Conservation (phyloP, 768 basidiomycete genomes). For the Mycena galericulata region DNA sequence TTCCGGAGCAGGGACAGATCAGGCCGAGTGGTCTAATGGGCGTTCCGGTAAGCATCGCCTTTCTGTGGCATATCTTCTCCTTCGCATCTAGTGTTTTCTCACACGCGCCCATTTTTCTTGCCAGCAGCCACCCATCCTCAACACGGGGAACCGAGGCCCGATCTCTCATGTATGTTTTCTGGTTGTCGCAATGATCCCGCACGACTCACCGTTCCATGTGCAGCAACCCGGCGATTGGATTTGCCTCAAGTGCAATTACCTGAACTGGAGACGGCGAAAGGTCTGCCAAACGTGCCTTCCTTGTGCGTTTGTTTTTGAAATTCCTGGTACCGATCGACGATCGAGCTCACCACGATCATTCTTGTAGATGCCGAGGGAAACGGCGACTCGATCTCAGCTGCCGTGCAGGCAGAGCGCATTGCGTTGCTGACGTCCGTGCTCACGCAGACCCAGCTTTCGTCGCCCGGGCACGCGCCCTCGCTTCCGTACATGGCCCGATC, state of each 20-base stretch:
- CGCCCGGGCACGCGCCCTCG: constrained; percentile 35
- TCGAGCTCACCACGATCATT: constrained; percentile 17
- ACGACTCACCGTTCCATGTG: constrained; percentile 27
- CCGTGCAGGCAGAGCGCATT: constrained; percentile 88
- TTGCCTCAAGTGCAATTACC: constrained; percentile 86
- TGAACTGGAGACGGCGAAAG: constrained; percentile 89
- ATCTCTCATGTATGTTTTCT: constrained; percentile 83
- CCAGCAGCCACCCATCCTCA: constrained; percentile 87
- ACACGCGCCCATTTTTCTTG: constrained; percentile 15
- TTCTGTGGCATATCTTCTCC: constrained; percentile 2
- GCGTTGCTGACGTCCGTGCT: constrained; percentile 82
- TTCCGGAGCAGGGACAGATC: constrained; percentile 81
- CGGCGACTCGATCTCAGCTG: constrained; percentile 86
- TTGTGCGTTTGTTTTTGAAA: constrained; percentile 60
- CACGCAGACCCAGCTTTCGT: constrained; percentile 58
- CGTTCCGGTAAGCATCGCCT: constrained; percentile 58
- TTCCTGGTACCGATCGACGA: constrained; percentile 1
- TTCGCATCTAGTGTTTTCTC: constrained; percentile 27
- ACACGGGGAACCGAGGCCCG: constrained; percentile 89
- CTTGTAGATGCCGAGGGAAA: constrained; percentile 85
- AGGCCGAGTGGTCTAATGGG: constrained; percentile 67
- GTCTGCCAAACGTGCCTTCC: constrained; percentile 92
- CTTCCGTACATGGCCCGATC: constrained; percentile 46
- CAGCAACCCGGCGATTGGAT: constrained; percentile 86
- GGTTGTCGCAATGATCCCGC: neutral